These are phyloP conservation scores for Malassezia caprae DNA, from an alignment of 1,284 basidiomycete species.

Conservation along the genomic window DNA sequence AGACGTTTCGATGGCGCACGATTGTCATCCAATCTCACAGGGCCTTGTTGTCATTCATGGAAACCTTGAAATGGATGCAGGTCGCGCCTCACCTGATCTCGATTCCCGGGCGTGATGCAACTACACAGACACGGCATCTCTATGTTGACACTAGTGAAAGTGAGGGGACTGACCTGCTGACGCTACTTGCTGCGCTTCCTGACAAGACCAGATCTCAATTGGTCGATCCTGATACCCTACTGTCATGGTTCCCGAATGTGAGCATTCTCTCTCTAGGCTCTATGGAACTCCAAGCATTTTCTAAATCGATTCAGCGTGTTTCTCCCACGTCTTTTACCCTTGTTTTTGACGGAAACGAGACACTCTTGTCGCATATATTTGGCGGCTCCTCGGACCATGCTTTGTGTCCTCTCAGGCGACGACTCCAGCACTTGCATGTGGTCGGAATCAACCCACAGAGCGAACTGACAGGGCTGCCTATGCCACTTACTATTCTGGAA, in stretches of 20 bases:
- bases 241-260: neutral
- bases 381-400: neutral
- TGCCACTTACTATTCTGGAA: conserved; percentile 21
- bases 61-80: conserved; percentile 3
- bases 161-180: conserved; percentile 2
- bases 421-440: conserved; percentile 15
- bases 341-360: conserved; percentile 3
- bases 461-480: conserved; percentile 20
- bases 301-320: conserved; percentile 6
- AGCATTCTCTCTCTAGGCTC: conserved; percentile 10
- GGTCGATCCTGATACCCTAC: neutral
- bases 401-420: neutral
- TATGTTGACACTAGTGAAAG: conserved; percentile 20
- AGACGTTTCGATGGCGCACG: conserved; percentile 24
- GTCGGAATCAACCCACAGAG: conserved; percentile 17
- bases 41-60: conserved; percentile 12
- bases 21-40: conserved; percentile 9
- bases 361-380: conserved; percentile 3
- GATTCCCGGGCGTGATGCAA: neutral
- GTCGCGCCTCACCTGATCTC: neutral
- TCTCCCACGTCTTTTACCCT: neutral
- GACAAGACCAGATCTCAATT: neutral
- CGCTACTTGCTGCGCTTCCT: neutral
- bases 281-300: conserved; percentile 16
- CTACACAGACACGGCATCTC: conserved; percentile 13